These are phyloP conservation scores for Suillus plorans DNA, from an alignment of 768 basidiomycete genomes.

Conservation along the genomic window DNA sequence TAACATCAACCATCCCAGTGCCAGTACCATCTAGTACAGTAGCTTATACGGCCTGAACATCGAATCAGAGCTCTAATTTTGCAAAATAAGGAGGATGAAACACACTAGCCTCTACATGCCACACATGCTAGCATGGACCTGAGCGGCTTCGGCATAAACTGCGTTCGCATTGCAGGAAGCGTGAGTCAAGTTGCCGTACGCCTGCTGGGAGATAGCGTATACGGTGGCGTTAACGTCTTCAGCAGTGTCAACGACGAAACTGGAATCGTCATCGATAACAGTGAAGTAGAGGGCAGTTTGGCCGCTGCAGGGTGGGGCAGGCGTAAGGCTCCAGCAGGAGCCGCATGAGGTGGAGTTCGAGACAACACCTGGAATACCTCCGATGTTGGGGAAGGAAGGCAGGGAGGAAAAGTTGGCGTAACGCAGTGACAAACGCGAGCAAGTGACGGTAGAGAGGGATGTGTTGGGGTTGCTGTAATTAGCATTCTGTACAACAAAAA, in stretches of 20 bases:
- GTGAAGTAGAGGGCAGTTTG: not conserved
- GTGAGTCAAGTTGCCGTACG: conserved; percentile 1
- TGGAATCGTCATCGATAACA: conserved; percentile 18
- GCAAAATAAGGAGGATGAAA: not conserved
- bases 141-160: conserved; percentile 3
- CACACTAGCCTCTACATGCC: conserved; percentile 2
- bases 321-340: conserved; percentile 7
- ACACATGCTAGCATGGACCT: conserved; percentile 3
- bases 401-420: conserved; percentile 15
- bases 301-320: not conserved
- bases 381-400: conserved; percentile 8
- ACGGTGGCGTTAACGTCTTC: not conserved
- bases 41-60: not conserved
- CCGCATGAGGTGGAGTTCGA: conserved; percentile 6
- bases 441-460: conserved; percentile 15
- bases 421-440: conserved; percentile 14
- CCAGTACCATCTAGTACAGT: not conserved
- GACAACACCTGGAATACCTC: conserved; percentile 4
- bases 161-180: not conserved
- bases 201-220: not conserved
- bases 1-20: not conserved
- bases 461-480: conserved; percentile 4
- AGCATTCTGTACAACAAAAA: conserved; percentile 1
- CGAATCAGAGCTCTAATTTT: not conserved
- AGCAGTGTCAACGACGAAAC: conserved; percentile 9